These are phyloP conservation scores for Pyricularia grisea DNA, from an alignment of 2,329 filamentous ascomycete genomes.

Conservation along the genomic window DNA sequence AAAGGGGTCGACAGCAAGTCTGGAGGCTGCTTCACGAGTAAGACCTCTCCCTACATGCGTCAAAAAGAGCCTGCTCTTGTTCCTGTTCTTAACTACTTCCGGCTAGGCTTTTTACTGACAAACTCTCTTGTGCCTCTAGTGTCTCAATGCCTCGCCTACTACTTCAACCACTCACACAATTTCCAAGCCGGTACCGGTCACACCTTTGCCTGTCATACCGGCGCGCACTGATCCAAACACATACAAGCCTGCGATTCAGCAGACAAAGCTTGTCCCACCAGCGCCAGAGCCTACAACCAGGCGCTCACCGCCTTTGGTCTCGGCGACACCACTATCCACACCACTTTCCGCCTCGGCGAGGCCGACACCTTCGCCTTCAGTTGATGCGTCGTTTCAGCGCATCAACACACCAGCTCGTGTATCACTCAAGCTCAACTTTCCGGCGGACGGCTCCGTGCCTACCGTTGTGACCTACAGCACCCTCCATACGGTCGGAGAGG, in stretches of 20 bases:
- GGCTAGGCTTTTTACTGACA: not conserved
- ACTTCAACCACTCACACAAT: not conserved
- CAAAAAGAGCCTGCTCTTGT: not conserved
- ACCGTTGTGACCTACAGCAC: slow-evolving; percentile 21
- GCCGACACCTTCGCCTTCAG: not conserved
- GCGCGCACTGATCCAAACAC: not conserved
- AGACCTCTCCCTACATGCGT: slow-evolving; percentile 6
- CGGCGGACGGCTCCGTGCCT: slow-evolving; percentile 20
- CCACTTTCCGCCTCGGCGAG: not conserved
- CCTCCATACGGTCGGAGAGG: slow-evolving; percentile 24
- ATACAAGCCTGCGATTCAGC: not conserved
- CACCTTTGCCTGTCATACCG: not conserved
- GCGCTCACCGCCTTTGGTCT: not conserved
- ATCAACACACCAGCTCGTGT: slow-evolving; percentile 7
- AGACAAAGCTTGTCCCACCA: not conserved
- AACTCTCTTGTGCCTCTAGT: not conserved
- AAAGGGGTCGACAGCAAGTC: slow-evolving; percentile 15
- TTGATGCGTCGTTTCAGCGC: not conserved
- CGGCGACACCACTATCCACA: not conserved
- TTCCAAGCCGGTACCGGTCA: not conserved
- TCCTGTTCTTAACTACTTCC: not conserved
- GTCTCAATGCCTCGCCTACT: not conserved
- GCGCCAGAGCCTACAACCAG: not conserved
- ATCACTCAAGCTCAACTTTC: slow-evolving; percentile 14
- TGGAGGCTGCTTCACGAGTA: slow-evolving; percentile 23